Conservation (phyloP, 208 protist genomes). For the Wallacemonas rigidus region DNA sequence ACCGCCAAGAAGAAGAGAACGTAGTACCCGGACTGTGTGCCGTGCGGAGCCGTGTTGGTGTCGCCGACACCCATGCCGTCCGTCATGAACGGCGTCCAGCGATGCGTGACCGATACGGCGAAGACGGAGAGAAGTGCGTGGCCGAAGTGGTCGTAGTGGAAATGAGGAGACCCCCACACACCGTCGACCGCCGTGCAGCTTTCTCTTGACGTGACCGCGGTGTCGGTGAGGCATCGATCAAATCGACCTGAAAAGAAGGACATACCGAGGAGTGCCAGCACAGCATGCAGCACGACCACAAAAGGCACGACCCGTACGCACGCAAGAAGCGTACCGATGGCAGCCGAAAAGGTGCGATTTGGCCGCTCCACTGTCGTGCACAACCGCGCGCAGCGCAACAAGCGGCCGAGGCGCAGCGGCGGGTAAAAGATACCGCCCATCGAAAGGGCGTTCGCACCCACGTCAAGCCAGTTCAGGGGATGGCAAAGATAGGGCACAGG, state of each 20-base stretch:
- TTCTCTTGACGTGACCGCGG: not conserved
- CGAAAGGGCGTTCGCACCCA: constrained; percentile 39
- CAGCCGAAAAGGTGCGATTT: constrained; percentile 28
- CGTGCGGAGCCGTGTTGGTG: constrained; percentile 1
- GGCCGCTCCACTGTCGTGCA: constrained; percentile 41
- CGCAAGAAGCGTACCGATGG: constrained; percentile 27
- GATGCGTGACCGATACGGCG: constrained; percentile 33
- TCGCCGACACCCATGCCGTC: constrained; percentile 37
- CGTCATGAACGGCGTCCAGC: constrained; percentile 65
- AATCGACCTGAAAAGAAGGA: constrained; percentile 56
- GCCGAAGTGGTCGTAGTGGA: constrained; percentile 65
- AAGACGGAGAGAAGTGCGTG: constrained; percentile 61
- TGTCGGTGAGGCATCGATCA: constrained; percentile 42
- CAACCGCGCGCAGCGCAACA: constrained; percentile 48
- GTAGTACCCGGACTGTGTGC: constrained; percentile 39
- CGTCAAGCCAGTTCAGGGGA: constrained; percentile 54
- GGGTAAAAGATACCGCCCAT: constrained; percentile 47
- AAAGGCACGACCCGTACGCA: constrained; percentile 26
- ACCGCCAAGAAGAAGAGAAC: constrained; percentile 35
- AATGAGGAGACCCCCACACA: constrained; percentile 24
- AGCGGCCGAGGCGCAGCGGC: constrained; percentile 37
- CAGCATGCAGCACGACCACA: constrained; percentile 35
- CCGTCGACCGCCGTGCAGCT: constrained; percentile 26
- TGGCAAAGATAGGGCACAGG: constrained; percentile 43
- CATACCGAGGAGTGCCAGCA: constrained; percentile 51